phyloP scores from a whole-genome alignment of 163 green algal species.

The Scenedesmus sp. region DNA sequence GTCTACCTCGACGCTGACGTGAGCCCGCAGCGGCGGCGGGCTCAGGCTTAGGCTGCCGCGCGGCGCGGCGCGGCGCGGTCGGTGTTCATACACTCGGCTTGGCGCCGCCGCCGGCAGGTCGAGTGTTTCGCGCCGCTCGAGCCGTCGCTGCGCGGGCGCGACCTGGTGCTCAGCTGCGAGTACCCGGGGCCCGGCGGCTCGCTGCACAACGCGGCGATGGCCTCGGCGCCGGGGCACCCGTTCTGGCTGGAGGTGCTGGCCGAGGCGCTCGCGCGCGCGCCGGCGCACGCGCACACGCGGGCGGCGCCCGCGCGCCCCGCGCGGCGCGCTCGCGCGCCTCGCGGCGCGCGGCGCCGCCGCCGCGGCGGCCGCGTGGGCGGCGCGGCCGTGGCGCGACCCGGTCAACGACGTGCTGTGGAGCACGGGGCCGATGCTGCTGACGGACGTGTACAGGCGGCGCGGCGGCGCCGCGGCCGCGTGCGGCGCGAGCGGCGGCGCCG shows the following conservation, averaged over 20 bases:
- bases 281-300: no score
- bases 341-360: no score
- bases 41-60: no score
- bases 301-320: no score
- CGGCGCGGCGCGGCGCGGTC: no score
- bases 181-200: background rate
- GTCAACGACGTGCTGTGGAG: constrained; percentile 11
- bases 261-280: constrained; percentile 14
- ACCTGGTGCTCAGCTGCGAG: constrained; percentile 40
- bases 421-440: constrained; percentile 30
- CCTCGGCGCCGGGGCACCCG: constrained; percentile 14
- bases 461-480: background rate
- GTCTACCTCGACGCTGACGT: constrained; percentile 50
- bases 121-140: constrained; percentile 1
- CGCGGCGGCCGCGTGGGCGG: constrained; percentile 17
- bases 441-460: constrained; percentile 5
- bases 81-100: no score
- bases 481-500: background rate
- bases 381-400: constrained; percentile 1
- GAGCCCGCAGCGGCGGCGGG: background rate
- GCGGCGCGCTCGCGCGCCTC: no score
- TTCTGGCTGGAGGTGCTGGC: constrained; percentile 33
- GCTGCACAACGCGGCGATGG: constrained; percentile 41
- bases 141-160: background rate
- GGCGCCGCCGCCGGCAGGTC: no score